Base-by-base conservation (phyloP, 306 rosid genomes). In the Carpinus viminea region DNA sequence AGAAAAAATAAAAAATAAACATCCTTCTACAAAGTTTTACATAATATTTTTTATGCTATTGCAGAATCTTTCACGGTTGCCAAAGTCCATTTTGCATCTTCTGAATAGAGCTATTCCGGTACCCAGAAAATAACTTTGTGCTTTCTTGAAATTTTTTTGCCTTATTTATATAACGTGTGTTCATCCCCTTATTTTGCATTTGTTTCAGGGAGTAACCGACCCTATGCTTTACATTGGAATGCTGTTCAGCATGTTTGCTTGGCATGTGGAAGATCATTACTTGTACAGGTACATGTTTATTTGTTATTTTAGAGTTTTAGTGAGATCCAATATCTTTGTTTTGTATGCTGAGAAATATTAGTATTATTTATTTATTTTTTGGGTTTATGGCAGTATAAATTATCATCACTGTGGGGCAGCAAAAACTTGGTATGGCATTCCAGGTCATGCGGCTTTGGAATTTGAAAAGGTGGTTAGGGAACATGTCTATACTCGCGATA, bases 241-340 rank as follows among this genome's bases (percentile, higher is more conserved):
- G 98, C 86, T 96, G 56, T 96, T 96, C 78, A 96, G 99, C 72
- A 82, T 96, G 90, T 96, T 96, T 88, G 99, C 98, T 34, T 96
- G 99, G 99, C 98, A 96, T 18, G 99, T 93, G 83, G 98, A 96
- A 80, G 99, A 96, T 86, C 98, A 93, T 86, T 96, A 85, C 82
- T 77, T 96, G 86, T 93, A 96, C 85, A 96, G 99, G 99, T 93
- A 85, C 55, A 13, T 57, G 70, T 70, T 74, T 38, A 24, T 68
- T 46, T 60, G 45, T 48, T 50, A 17, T 74, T 18, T 43, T 3
- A 26, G 21, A 75, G 28, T 48, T 38, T 50, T 34, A 36, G 70
- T 26, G 43, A 61, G 43, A 61, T 62, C 52, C 45, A 54, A 7
- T 60, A 31, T 66, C 76, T 17, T 68, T 36, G 61, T 61, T 71